Base-by-base conservation (phyloP, 148 eudicot genomes). In the Nyssa sinensis region DNA sequence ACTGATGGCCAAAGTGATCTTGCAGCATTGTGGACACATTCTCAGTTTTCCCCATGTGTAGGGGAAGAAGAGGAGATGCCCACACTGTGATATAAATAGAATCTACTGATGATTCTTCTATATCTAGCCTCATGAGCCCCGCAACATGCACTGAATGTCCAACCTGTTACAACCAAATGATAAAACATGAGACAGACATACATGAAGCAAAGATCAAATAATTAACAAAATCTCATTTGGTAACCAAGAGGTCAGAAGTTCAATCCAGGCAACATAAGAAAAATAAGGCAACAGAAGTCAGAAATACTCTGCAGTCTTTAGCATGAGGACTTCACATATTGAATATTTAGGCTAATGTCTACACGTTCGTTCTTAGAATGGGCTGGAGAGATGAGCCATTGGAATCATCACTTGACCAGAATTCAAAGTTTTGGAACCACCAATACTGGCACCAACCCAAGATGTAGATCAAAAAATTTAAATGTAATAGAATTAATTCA, bases 1-100 rank as follows among this genome's bases (percentile, higher is more conserved):
- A 82, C 51, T 86, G 94, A 77, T 51, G 84, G 57, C 99, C 99
- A 78, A 95, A 95, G 81, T 90, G 93, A 63, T 89, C 89, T 66
- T 78, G 88, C 78, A 85, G 51, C 90, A 90, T 81, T 35, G 74
- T 81, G 66, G 69, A 74, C 31, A 84, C 89, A 71, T 86, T 88
- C 76, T 92, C 96, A 62, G 93, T 92, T 83, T 80, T 95, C 31
- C 96, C 97, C 99, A 95, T 95, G 79, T 95, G 97, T 64, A 95
- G 79, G 29, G 99, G 97, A 70, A 95, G 84, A 74, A 83, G 64
- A 62, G 86, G 91, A 67, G 99, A 95, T 62, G 97, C 94, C 96
- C 99, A 95, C 14, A 95, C 93, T 27, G 99, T 92, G 76, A 95
- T 76, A 81, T 95, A 95, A 49, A 89, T 64, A 32, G 99, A 85